Conservation (phyloP, 192 early-diverging fungal species). For the Diversispora eburnea region DNA sequence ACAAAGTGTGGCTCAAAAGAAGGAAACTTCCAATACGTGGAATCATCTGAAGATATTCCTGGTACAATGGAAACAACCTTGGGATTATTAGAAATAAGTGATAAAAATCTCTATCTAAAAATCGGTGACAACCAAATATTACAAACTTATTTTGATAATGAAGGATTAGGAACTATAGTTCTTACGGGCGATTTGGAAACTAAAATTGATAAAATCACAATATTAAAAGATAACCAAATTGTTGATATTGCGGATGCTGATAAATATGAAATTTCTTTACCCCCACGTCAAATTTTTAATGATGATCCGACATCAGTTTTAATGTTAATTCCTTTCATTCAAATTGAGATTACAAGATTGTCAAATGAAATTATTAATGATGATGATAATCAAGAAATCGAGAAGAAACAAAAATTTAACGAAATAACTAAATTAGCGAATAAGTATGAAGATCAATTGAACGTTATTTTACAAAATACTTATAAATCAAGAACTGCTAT, state of each 20-base stretch:
- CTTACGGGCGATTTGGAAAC: background rate
- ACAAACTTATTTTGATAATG: background rate
- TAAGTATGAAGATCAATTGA: slow-evolving; percentile 24
- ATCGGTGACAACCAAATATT: background rate
- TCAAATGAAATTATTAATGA: slow-evolving; percentile 22
- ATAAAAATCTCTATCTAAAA: slow-evolving; percentile 13
- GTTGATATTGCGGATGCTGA: background rate
- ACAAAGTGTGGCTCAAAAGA: slow-evolving; percentile 36
- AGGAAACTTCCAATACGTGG: slow-evolving; percentile 45
- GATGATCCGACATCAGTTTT: background rate
- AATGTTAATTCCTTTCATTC: slow-evolving; percentile 17
- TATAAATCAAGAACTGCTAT: slow-evolving; percentile 10
- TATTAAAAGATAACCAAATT: background rate
- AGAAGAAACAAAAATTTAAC: background rate
- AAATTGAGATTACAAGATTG: slow-evolving; percentile 24
- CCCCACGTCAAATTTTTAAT: background rate
- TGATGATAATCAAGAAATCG: background rate
- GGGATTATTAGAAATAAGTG: slow-evolving; percentile 28
- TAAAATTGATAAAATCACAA: slow-evolving; percentile 1
- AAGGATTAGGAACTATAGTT: slow-evolving; percentile 12
- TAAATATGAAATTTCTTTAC: background rate
- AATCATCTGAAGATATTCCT: slow-evolving; percentile 30
- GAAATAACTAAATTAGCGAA: slow-evolving; percentile 5
- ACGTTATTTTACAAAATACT: slow-evolving; percentile 11
- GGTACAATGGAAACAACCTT: slow-evolving; percentile 36